Evolutionary conservation across 2,329 filamentous ascomycete species (phyloP), one percentile per base, ranked within the genome.

Genomic region (Dothistroma pini): DNA sequence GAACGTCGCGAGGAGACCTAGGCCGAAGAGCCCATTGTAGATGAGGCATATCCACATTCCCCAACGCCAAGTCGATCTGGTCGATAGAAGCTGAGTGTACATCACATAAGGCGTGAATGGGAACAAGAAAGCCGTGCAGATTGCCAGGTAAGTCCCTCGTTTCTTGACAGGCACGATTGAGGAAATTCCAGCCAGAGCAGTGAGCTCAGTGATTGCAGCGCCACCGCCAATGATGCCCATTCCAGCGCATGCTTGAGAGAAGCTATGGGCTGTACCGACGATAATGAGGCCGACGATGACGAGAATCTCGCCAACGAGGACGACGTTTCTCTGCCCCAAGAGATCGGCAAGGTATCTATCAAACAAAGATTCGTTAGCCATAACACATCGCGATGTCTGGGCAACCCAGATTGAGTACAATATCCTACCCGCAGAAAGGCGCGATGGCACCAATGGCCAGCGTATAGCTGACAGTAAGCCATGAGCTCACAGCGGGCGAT

Each of bases 11-110:
- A 77, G 71, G 2, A 80, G 79, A 25, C 83, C 71, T 2, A 81
- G 62, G 49, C 86, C 74, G 2, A 80, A 82, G 29, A 82, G 66
- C 16, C 79, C 76, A 14, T 79, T 61, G 78, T 82, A 85, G 19
- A 81, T 64, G 12, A 61, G 51, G 12, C 31, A 58, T 34, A 62
- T 31, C 52, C 54, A 62, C 25, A 59, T 64, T 12, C 48, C 57
- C 60, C 60, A 62, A 41, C 57, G 22, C 60, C 60, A 62, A 9
- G 59, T 62, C 16, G 41, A 54, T n/a, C 50, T 41, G 35, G 55
- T 59, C 9, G 62, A 62, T n/a, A 64, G 44, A 16, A 64, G 57
- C 54, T 64, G 62, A 7, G 51, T 54, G 54, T 64, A 62, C 54
- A 64, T 52, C 31, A 64, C 62, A 56, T 64, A 64, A 2, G 62